A percentile compares a stretch with the other conserved stretches of the same genome.
Conservation (phyloP, 495 filamentous ascomycete species). For the Penicillium goetzii region DNA sequence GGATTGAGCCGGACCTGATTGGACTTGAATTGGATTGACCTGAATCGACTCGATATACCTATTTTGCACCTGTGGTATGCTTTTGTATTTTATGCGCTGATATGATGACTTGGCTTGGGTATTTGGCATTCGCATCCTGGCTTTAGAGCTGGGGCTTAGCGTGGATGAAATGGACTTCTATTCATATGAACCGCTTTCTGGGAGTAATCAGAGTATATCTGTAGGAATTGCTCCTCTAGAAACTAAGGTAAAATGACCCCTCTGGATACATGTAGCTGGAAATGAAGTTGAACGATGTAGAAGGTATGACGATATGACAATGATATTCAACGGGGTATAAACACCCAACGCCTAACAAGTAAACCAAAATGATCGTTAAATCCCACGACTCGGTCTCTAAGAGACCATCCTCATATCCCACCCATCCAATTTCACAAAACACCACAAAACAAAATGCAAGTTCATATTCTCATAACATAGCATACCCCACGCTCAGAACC, state of each 20-base stretch:
- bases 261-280: background rate
- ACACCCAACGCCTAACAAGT: background rate
- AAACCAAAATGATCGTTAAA: background rate
- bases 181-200: background rate
- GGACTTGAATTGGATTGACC: background rate
- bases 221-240: background rate
- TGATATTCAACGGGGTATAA: constrained; percentile 1
- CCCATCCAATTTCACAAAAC: background rate
- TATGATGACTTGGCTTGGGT: constrained; percentile 25
- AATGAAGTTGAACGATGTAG: background rate
- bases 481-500: background rate
- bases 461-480: constrained; percentile 28
- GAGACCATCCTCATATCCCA: background rate
- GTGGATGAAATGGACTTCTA: constrained; percentile 19
- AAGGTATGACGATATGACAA: background rate
- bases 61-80: constrained; percentile 1
- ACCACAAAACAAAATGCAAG: constrained; percentile 25
- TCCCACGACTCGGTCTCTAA: background rate
- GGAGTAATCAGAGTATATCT: background rate
- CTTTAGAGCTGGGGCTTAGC: constrained; percentile 24
- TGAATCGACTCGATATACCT: constrained; percentile 9
- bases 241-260: background rate
- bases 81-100: constrained; percentile 31
- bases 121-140: constrained; percentile 22
- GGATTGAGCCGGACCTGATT: background rate